These are phyloP conservation scores for Phytophthora syringae DNA, from an alignment of 352 stramenopile species.

Conservation along the genomic window DNA sequence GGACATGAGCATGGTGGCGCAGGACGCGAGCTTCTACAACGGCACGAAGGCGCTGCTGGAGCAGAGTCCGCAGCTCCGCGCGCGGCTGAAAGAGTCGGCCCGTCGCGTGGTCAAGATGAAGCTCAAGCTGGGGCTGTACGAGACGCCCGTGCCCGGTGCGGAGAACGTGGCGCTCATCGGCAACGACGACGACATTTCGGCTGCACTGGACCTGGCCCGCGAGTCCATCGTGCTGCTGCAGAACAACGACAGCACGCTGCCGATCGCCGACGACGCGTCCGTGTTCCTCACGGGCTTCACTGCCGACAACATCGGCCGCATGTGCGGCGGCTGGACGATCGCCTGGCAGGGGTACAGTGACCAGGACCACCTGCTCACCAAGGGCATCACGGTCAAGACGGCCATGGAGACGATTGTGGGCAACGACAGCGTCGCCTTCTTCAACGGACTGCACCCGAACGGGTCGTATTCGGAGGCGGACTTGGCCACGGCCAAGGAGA, in stretches of 20 bases:
- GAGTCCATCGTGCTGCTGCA: conserved; percentile 36
- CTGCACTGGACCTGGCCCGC: background rate
- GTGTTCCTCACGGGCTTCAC: conserved; percentile 42
- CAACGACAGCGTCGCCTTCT: conserved; percentile 33
- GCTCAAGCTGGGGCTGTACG: conserved; percentile 61
- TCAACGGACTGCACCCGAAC: conserved; percentile 50
- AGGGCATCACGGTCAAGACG: conserved; percentile 51
- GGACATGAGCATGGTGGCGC: conserved; percentile 90
- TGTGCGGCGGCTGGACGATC: conserved; percentile 70
- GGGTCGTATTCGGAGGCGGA: conserved; percentile 46
- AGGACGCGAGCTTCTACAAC: conserved; percentile 49
- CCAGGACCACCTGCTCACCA: conserved; percentile 41
- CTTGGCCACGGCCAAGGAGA: conserved; percentile 48
- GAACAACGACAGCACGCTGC: conserved; percentile 25
- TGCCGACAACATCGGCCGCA: conserved; percentile 50
- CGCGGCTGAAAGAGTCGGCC: conserved; percentile 52
- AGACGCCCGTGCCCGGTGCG: conserved; percentile 52
- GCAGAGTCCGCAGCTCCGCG: conserved; percentile 21
- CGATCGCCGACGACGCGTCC: conserved; percentile 26
- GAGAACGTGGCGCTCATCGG: conserved; percentile 2
- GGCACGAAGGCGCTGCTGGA: conserved; percentile 41
- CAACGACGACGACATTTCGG: background rate
- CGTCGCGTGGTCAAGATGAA: conserved; percentile 70
- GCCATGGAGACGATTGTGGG: conserved; percentile 38
- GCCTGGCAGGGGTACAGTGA: conserved; percentile 69